Conservation (phyloP, 805 yeast species). For the Candida chauliodis region DNA sequence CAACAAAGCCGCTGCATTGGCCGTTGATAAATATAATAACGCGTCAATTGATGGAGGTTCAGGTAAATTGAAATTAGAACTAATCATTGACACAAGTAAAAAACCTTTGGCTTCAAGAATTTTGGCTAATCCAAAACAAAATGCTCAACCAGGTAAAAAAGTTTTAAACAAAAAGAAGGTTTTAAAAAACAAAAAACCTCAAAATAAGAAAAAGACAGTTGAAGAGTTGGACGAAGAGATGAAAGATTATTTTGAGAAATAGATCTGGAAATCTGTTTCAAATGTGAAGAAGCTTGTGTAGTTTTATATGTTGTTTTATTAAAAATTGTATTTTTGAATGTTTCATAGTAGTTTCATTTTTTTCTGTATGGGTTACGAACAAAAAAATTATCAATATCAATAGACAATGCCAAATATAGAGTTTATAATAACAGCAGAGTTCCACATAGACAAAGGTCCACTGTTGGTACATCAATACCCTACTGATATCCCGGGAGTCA, state of each 20-base stretch:
- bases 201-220: slow-evolving; percentile 63
- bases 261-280: not conserved
- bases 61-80: slow-evolving; percentile 69
- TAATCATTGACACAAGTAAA: slow-evolving; percentile 80
- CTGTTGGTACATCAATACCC: slow-evolving; percentile 51
- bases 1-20: slow-evolving; percentile 66
- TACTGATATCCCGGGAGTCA: slow-evolving; percentile 27
- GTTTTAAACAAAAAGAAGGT: slow-evolving; percentile 13
- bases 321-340: no score
- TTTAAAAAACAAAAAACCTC: slow-evolving; percentile 15
- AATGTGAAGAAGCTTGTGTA: not conserved
- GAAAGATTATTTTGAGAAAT: slow-evolving; percentile 77
- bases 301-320: not conserved
- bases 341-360: no score
- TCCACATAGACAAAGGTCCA: slow-evolving; percentile 76
- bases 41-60: slow-evolving; percentile 92
- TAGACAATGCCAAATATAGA: slow-evolving; percentile 37
- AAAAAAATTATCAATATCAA: no score
- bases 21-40: slow-evolving; percentile 82
- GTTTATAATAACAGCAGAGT: slow-evolving; percentile 68
- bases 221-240: slow-evolving; percentile 97
- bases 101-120: slow-evolving; percentile 76
- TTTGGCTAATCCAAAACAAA: slow-evolving; percentile 26
- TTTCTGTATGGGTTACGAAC: no score
- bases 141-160: slow-evolving; percentile 9